Base-by-base conservation (phyloP, 352 stramenopile species). In the Globisporangium irregulare region DNA sequence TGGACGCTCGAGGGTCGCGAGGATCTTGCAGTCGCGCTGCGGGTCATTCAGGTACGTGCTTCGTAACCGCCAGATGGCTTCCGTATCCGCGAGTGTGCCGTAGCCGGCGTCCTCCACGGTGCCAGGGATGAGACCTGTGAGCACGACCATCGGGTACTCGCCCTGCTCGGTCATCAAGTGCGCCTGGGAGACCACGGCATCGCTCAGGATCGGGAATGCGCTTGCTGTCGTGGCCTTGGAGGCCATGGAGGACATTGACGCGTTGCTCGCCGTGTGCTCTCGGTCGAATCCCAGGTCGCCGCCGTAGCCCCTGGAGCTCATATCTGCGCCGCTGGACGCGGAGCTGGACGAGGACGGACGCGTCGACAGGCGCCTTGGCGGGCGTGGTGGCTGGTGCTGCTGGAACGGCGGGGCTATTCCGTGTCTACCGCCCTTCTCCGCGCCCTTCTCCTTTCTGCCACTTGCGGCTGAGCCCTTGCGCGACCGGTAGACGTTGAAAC, bases 1-100 rank as follows among this genome's bases (percentile, higher is more conserved):
- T 4, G 72, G 75, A 4, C 64, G 59, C n/a, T 68, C 67, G 20
- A 80, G 71, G 46, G 72, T 78, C 32, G 74, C 63, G 20, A 79
- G 54, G 32, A 81, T 66, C 0, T 68, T 67, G 14, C 64, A 64
- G 41, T 78, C 64, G 53, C 72, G 69, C n/a, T 75, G 58, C 20
- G 64, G 59, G 69, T 81, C 75, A 12, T 74, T 74, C 48, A 77
- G 62, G 50, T 78, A 68, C 14, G 66, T 66, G 43, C 61, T 73
- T n/a, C 70, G 68, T 56, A 71, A 66, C 2, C 65, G 56, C 72
- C 74, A 81, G 9, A 67, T 61, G 24, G 55, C 59, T 32, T 76
- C 72, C 46, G 73, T 68, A 25, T 69, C 67, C 5, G 57, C 59
- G 22, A 77, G 55, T 0, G 67, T 48, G 22, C 73, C 75, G 24